Evolutionary conservation across 1,284 basidiomycete species (phyloP), one percentile per base, ranked within the genome.

Genomic region (Ceratorhiza oryzae-sativae): DNA sequence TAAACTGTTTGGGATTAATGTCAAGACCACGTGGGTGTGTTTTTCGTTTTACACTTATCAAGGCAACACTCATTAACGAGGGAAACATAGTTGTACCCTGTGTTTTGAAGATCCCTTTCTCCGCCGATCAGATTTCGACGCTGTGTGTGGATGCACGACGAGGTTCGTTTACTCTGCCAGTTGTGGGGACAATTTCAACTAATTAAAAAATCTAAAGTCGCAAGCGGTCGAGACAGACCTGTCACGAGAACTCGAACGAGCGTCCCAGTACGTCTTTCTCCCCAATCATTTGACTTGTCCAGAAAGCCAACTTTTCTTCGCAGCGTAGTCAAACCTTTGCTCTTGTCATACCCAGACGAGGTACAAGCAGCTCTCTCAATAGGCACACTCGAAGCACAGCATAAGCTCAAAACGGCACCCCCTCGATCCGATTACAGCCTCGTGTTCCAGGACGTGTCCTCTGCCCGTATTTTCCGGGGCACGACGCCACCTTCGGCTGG

Each of bases 131-230:
- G 82, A 0, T 84, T 86, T 15, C 77, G 82, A 8, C 77, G 85
- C 18, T 84, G 82, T 4, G 81, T 80, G 9, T 86, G 85, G 85
- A 86, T 85, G 77, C 80, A 80, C 71, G 83, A 84, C 73, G 82
- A 83, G 72, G 82, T 82, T 3, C 74, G 80, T 72, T 81, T 81
- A 3, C 81, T 30, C 58, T 45, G 45, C 42, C 39, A 39, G n/a
- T n/a, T n/a, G n/a, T n/a, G n/a, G n/a, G n/a, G n/a, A n/a, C n/a
- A n/a, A n/a, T n/a, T n/a, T n/a, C n/a, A n/a, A n/a, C 63, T 42
- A 48, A 60, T 39, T n/a, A n/a, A n/a, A n/a, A 56, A 30, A 27
- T 20, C 20, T 56, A 15, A 63, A 79, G 79, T 75, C 68, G 34
- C 67, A 73, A 13, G 78, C 79, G 8, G 77, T 84, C 68, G 79